Base-by-base conservation (phyloP, 2,329 filamentous ascomycete genomes). In the Fusarium tupiense region DNA sequence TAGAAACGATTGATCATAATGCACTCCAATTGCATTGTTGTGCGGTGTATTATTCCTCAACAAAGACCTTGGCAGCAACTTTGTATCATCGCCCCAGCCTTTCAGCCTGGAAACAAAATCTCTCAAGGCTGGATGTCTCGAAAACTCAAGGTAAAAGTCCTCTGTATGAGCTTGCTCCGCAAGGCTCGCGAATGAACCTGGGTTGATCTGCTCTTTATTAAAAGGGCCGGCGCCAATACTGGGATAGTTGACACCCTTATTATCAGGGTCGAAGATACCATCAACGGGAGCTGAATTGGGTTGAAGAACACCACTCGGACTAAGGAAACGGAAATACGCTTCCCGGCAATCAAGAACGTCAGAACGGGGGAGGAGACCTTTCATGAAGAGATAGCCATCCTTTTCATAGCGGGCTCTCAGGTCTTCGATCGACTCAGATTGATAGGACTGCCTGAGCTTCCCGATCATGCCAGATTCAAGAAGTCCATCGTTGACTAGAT, bases 1-100 rank as follows among this genome's bases (percentile, higher is more conserved):
- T 54, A 90, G 78, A 73, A 90, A 90, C 29, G 87, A 89, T 79
- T 90, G 88, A 73, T 91, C 88, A 73, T 90, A 90, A 69, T 91
- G 89, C 7, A 91, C 88, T 0, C 88, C 88, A 68, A 90, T 90
- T 0, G 88, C 87, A 71, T 88, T 87, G 56, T 87, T 89, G 0
- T 85, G 84, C 0, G 89, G 89, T 0, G 86, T 87, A 72, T 90
- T 90, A 71, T 90, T 90, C 43, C 89, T 81, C 60, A 91, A 77
- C 17, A 90, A 77, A 3, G 69, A 67, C 31, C 69, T 64, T 13
- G 53, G 57, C 1, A 73, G 47, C 14, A 70, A 17, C 13, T 64
- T 33, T 7, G 69, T 73, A 11, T 73, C n/a, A 1, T 61, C 60
- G 0, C 63, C 60, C 69, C 71, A 74, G 2, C 50, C 60, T 26